Conservation (phyloP, 768 basidiomycete species). For the Pulveroboletus sp. region DNA sequence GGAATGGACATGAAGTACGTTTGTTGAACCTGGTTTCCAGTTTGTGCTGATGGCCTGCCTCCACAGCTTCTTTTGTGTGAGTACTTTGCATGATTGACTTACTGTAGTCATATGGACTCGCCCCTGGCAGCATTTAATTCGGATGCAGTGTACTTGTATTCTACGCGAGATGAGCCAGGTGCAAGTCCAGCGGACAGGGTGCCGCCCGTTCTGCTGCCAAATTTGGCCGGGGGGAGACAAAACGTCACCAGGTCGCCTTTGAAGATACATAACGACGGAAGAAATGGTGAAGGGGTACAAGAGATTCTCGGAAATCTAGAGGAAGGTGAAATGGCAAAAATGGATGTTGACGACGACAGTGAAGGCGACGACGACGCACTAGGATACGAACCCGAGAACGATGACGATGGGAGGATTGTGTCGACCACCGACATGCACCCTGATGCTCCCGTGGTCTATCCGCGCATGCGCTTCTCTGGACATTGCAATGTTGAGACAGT, state of each 20-base stretch:
- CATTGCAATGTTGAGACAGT: conserved; percentile 78
- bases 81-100: conserved; percentile 22
- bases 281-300: conserved; percentile 3
- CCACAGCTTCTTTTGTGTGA: conserved; percentile 59
- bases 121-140: conserved; percentile 56
- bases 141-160: conserved; percentile 71
- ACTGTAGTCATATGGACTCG: conserved; percentile 4
- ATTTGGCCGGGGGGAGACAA: conserved; percentile 14
- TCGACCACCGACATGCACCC: conserved; percentile 21
- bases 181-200: conserved; percentile 15
- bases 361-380: conserved; percentile 22
- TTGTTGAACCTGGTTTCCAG: neutral
- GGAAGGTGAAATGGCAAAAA: conserved; percentile 23
- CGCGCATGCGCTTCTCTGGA: conserved; percentile 60
- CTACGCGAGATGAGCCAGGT: conserved; percentile 59
- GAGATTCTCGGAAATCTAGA: neutral
- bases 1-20: conserved; percentile 71
- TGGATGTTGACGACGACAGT: conserved; percentile 28
- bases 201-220: conserved; percentile 27
- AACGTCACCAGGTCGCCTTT: neutral
- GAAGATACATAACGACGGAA: neutral
- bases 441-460: conserved; percentile 52
- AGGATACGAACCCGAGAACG: conserved; percentile 29
- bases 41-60: conserved; percentile 10
- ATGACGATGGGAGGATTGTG: conserved; percentile 28